A percentile compares a stretch with the other conserved stretches of the same genome.
Conservation (phyloP, 2,329 filamentous ascomycete genomes). For the Ophiostoma australiae region DNA sequence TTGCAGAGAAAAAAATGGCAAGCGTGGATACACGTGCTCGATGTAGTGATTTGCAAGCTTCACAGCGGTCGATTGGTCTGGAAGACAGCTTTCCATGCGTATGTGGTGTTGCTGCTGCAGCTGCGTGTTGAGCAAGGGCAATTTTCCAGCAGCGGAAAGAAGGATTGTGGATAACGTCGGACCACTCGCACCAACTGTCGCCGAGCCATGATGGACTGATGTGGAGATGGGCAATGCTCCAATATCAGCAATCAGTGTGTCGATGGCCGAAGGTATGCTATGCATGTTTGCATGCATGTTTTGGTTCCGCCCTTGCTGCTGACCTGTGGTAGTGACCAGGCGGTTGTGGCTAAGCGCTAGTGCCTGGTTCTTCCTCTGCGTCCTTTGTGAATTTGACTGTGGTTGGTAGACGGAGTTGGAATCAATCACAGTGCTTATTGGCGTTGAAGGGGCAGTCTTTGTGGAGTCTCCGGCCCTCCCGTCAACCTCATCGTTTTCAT, state of each 20-base stretch:
- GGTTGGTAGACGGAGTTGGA: neutral
- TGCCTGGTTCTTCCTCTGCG: neutral
- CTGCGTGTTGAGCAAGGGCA: neutral
- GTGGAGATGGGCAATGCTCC: slow-evolving; percentile 29
- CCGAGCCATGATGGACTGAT: slow-evolving; percentile 16
- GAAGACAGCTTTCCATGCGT: slow-evolving; percentile 19
- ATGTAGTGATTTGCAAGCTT: slow-evolving; percentile 30
- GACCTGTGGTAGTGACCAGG: neutral
- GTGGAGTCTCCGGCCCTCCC: neutral
- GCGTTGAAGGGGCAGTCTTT: neutral
- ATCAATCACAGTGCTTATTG: neutral
- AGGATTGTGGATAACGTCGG: neutral
- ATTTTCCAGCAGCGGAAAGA: neutral
- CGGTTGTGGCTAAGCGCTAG: neutral
- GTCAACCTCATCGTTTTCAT: neutral
- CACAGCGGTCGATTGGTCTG: slow-evolving; percentile 26
- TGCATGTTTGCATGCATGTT: neutral
- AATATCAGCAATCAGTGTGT: slow-evolving; percentile 30
- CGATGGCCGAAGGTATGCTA: slow-evolving; percentile 23
- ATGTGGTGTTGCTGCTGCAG: neutral
- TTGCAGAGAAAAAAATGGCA: slow-evolving; percentile 31
- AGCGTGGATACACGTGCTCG: slow-evolving; percentile 29
- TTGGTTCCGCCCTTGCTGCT: neutral
- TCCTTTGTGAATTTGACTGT: neutral
- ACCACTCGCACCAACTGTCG: neutral